Evolutionary conservation across 257 asterid species (phyloP).

Genomic region (Solanum acaule): DNA sequence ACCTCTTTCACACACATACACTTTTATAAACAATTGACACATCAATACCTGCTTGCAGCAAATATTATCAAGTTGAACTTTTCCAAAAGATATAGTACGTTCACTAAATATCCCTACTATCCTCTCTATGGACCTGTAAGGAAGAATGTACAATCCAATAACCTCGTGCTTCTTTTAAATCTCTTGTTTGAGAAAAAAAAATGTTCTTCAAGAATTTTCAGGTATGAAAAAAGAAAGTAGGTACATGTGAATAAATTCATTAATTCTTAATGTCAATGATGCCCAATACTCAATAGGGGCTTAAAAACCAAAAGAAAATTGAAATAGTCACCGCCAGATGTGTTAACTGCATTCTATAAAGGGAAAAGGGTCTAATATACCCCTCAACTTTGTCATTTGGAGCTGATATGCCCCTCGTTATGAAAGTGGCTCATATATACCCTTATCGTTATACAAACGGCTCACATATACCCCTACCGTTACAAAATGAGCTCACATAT

Average conservation of each 20-base stretch:
- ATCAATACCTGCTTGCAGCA: not conserved
- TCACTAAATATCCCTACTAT: not conserved
- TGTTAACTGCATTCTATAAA: not conserved
- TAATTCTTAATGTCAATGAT: not conserved
- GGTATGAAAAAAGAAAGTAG: not conserved
- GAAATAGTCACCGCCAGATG: not conserved
- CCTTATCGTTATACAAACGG: too few species aligned
- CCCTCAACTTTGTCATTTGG: too few species aligned
- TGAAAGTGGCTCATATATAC: too few species aligned
- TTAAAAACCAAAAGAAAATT: not conserved
- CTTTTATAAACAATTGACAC: not conserved
- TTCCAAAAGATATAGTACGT: not conserved
- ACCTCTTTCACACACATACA: not conserved
- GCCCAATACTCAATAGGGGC: not conserved
- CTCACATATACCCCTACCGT: too few species aligned
- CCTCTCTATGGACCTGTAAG: not conserved
- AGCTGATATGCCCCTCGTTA: too few species aligned
- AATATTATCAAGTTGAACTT: not conserved
- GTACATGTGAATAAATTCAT: not conserved
- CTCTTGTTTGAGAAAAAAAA: not conserved
- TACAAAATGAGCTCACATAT: too few species aligned
- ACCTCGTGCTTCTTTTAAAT: not conserved
- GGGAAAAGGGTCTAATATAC: too few species aligned
- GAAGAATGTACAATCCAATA: not conserved
- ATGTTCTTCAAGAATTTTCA: not conserved